Percentiles rank a stretch among this genome's conserved stretches.
Conservation (phyloP, 768 basidiomycete species). For the Amanita muscaria region DNA sequence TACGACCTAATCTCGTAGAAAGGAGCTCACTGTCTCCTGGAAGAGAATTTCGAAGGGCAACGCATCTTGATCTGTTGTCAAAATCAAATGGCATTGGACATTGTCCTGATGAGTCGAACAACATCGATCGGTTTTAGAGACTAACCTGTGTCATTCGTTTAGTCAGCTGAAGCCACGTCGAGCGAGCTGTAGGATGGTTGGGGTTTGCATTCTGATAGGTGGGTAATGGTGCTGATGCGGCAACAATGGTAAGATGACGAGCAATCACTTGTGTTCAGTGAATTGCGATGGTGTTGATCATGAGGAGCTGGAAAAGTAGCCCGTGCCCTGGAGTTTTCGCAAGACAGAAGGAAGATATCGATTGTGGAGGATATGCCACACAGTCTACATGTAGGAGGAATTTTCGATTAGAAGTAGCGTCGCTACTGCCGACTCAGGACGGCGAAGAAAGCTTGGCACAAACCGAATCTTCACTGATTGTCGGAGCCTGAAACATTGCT, state of each 20-base stretch:
- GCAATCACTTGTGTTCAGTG: slow-evolving; percentile 24
- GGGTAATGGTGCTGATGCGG: slow-evolving; percentile 36
- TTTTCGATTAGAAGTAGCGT: slow-evolving; percentile 51
- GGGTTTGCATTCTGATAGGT: slow-evolving; percentile 19
- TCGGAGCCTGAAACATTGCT: no score
- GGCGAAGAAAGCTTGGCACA: slow-evolving; percentile 17
- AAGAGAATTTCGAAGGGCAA: slow-evolving; percentile 37
- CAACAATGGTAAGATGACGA: slow-evolving; percentile 47
- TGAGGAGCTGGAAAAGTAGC: slow-evolving; percentile 28
- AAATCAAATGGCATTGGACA: slow-evolving; percentile 52
- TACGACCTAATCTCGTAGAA: neutral
- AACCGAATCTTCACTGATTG: no score
- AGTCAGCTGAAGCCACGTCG: slow-evolving; percentile 33
- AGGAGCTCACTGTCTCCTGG: slow-evolving; percentile 32
- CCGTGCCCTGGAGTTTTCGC: slow-evolving; percentile 29
- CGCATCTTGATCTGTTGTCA: slow-evolving; percentile 39
- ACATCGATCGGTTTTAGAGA: neutral
- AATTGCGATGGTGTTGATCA: slow-evolving; percentile 23
- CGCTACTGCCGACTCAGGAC: slow-evolving; percentile 26
- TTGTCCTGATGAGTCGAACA: slow-evolving; percentile 30
- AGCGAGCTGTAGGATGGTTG: slow-evolving; percentile 21
- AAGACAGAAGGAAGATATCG: slow-evolving; percentile 36
- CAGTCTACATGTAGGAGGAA: slow-evolving; percentile 32
- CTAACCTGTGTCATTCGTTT: slow-evolving; percentile 38
- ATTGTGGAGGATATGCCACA: slow-evolving; percentile 43